Conservation (phyloP, 2,329 filamentous ascomycete genomes). For the Diaporthe batatas region DNA sequence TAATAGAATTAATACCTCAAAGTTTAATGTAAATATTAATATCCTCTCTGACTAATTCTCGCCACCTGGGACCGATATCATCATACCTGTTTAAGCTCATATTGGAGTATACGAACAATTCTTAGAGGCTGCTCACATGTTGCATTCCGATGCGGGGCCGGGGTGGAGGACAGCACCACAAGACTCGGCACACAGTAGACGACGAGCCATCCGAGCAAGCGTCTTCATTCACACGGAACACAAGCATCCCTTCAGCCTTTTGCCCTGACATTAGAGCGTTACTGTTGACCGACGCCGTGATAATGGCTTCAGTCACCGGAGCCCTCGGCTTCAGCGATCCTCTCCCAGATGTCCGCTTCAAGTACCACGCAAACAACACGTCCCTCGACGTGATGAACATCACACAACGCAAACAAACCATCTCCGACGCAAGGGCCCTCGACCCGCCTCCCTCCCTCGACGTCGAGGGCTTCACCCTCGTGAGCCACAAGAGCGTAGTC, state of each 20-base stretch:
- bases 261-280: background rate
- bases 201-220: background rate
- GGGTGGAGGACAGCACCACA: background rate
- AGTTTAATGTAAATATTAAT: too few species aligned
- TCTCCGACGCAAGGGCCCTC: background rate
- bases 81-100: too few species aligned
- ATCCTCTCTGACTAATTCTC: too few species aligned
- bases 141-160: conserved; percentile 5
- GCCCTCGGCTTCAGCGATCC: conserved; percentile 6
- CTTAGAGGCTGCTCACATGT: background rate
- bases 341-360: conserved; percentile 1
- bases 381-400: conserved; percentile 22
- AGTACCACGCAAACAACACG: conserved; percentile 16
- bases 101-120: too few species aligned
- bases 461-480: conserved; percentile 11
- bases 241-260: too few species aligned
- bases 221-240: too few species aligned
- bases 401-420: background rate
- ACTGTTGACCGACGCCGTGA: background rate
- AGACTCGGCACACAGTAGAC: background rate
- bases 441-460: background rate
- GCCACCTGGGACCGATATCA: too few species aligned
- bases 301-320: background rate
- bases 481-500: conserved; percentile 9
- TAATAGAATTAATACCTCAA: too few species aligned